Base-by-base conservation (phyloP, 2,329 filamentous ascomycete genomes). In the Trichoderma harzianum region DNA sequence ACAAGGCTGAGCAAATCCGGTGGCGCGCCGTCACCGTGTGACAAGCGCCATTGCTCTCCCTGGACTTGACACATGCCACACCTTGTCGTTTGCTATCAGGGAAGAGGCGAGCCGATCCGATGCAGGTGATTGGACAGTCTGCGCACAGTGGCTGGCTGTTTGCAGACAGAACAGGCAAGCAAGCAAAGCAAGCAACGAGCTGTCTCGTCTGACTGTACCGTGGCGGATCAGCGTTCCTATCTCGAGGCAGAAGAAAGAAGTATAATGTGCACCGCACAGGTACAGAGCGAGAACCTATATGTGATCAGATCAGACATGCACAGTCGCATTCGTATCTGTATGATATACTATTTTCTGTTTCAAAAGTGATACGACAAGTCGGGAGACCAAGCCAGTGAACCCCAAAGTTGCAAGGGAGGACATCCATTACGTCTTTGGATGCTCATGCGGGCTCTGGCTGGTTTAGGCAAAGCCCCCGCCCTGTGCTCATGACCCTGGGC, bases 401-500 rank as follows among this genome's bases (percentile, higher is more conserved):
- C 18, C 34, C 5, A 14, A 28, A 28, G 21, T 21, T 34, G 53
- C 53, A 58, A 68, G 53, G 47, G 51, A 68, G 21, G 36, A 24
- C 64, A 69, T 69, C 55, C 66, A 69, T 61, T 60, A 61, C 66
- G 55, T 68, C 63, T 51, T 36, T 16, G 36, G 65, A 32, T 69
- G 66, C 66, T 69, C 66, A 61, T 61, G 53, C 60, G 62, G 39
- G 63, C 63, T 64, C 21, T 32, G 39, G 68, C 61, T 63, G 62
- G 36, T 72, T 72, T 72, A 68, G 70, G 70, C 63, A 63, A 72
- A 34, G 68, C 61, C 72, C 70, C 72, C 34, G 65, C 34, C 62
- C 58, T 34, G 47, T 14, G 70, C 65, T 65, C 72, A 73, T 73
- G 72, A 73, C 72, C 72, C 66, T 57, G 32, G 69, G 34, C 24